Evolutionary conservation across 2,329 filamentous ascomycete genomes (phyloP).

Genomic region (Scytalidium sp.): DNA sequence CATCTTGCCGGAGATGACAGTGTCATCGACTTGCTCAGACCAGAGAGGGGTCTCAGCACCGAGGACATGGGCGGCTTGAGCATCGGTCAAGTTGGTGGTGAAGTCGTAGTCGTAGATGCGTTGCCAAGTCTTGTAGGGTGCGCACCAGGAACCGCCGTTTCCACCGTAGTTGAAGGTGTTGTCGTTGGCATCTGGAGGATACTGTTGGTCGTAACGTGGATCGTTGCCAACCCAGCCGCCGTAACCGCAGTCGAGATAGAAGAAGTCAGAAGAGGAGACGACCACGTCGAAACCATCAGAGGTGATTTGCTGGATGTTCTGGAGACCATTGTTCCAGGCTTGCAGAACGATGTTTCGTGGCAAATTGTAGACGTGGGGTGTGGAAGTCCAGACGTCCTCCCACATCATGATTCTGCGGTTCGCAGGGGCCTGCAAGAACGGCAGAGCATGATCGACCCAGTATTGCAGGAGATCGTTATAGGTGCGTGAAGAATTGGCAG

Average conservation of each 20-base stretch:
- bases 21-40: conserved; percentile 71
- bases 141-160: conserved; percentile 77
- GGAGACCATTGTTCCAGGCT: conserved; percentile 65
- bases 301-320: conserved; percentile 58
- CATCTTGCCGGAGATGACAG: conserved; percentile 69
- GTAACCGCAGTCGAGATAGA: conserved; percentile 79
- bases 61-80: conserved; percentile 63
- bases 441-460: conserved; percentile 61
- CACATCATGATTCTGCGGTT: conserved; percentile 65
- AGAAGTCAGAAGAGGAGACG: conserved; percentile 71
- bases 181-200: conserved; percentile 60
- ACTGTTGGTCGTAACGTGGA: conserved; percentile 50
- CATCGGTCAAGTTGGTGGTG: conserved; percentile 55
- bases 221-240: conserved; percentile 70
- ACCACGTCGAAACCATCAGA: conserved; percentile 66
- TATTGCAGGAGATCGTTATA: conserved; percentile 68
- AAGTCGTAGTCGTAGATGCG: conserved; percentile 79
- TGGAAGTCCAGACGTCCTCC: conserved; percentile 78
- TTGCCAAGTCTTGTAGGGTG: conserved; percentile 76
- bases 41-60: conserved; percentile 82
- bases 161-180: conserved; percentile 47
- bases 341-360: conserved; percentile 72
- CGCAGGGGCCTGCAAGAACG: conserved; percentile 58
- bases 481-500: conserved; percentile 67
- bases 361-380: conserved; percentile 47